Evolutionary conservation across 768 basidiomycete genomes (phyloP), one percentile per base, ranked within the genome.

Genomic region (Pleurotus djamor): DNA sequence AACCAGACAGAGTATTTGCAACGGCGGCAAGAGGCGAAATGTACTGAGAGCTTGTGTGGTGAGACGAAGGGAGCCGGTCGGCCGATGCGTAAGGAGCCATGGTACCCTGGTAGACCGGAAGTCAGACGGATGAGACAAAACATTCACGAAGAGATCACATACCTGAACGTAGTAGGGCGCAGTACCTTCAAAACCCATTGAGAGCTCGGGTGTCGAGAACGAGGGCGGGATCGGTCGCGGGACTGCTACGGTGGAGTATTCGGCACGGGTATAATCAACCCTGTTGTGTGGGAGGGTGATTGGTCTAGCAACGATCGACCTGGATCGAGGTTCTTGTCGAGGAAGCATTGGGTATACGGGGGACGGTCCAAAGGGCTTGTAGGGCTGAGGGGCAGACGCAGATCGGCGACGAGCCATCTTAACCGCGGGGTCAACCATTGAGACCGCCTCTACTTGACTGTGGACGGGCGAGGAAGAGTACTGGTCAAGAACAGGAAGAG

Each of bases 331-430:
- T 41, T 56, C 54, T 44, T n/a, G 54, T 7, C 54, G 13, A 17
- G 41, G 38, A 33, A 35, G 49, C 49, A 33, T 33, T 12, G 49
- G 32, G 49, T 50, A 50, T 56, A 56, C 38, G 37, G 54, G 2
- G 1, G 54, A 41, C 7, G 41, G 16, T 28, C 17, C 54, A 17
- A 56, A 32, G 14, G 54, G 54, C 28, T 56, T 56, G 54, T 43
- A 56, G 16, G 54, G 66, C 60, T 61, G 64, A 49, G 75, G 75
- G 14, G 73, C 70, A n/a, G 73, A 76, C 2, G 69, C 63, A 8
- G 70, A 72, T 44, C 71, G 66, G 38, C 71, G 72, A 44, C 69
- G 69, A n/a, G 62, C 61, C 13, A 66, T 59, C 52, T 68, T 66
- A 32, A 66, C 54, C 14, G 52, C 50, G 54, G 62, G 61, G 52